These are phyloP conservation scores for Colletotrichum neosansevieriae DNA, from an alignment of 2,329 filamentous ascomycete genomes.

Conservation along the genomic window DNA sequence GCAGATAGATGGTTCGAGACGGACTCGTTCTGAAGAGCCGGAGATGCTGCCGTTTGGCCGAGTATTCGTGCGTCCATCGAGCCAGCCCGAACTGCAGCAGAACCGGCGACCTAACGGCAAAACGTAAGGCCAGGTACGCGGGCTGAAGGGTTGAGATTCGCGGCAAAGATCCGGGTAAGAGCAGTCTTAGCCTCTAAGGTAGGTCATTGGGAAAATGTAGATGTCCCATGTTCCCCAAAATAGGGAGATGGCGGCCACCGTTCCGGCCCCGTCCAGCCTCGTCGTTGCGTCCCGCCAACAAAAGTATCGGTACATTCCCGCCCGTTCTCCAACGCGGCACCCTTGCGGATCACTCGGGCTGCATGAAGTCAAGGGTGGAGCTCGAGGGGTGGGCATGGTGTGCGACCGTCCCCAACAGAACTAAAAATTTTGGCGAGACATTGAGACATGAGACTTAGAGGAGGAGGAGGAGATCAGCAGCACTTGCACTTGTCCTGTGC, in stretches of 20 bases:
- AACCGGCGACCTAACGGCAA: background rate
- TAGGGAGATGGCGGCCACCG: conserved; percentile 15
- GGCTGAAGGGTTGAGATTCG: conserved; percentile 21
- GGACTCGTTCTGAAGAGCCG: conserved; percentile 16
- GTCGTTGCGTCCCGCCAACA: conserved; percentile 19
- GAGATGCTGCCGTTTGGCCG: conserved; percentile 39
- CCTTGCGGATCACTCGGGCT: conserved; percentile 40
- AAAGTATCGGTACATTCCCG: conserved; percentile 45
- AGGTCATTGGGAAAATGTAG: background rate
- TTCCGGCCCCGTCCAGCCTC: conserved; percentile 12
- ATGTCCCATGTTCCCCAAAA: background rate
- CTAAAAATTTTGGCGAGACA: conserved; percentile 47
- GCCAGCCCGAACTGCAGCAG: background rate
- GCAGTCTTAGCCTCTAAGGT: too few species aligned
- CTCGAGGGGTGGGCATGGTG: conserved; percentile 37
- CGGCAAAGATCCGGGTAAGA: conserved; percentile 29
- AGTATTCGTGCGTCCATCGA: conserved; percentile 28
- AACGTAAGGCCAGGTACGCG: conserved; percentile 2
- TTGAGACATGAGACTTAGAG: conserved; percentile 39
- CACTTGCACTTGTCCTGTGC: conserved; percentile 4
- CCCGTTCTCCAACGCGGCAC: conserved; percentile 38
- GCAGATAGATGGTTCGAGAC: background rate
- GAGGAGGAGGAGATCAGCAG: background rate
- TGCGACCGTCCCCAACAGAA: conserved; percentile 56
- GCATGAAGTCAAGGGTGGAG: conserved; percentile 39